Base-by-base conservation (phyloP, 495 filamentous ascomycete species). In the Trichoderma parareesei region DNA sequence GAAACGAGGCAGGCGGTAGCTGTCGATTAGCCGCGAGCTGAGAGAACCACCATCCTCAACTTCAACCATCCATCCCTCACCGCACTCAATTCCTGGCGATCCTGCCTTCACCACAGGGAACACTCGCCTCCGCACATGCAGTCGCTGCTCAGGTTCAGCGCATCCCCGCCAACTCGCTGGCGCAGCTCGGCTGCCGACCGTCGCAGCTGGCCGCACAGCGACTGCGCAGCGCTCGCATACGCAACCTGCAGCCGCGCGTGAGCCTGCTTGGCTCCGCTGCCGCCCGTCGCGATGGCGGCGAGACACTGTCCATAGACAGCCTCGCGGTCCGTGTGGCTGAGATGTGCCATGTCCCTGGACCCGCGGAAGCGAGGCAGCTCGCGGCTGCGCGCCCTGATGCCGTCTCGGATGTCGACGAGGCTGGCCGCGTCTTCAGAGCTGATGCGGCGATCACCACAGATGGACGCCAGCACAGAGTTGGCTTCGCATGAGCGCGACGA, bases 91-190 rank as follows among this genome's bases (percentile, higher is more conserved):
- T 27, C 27, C 27, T 1, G 27, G 27, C 0, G 2, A 49, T 20
- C 46, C 18, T 4, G 18, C 16, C 46, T 20, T 49, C n/a, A 49
- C 46, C 46, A 49, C 18, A 49, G 9, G 8, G 16, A 18, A 9
- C 46, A 49, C 46, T 49, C 46, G 18, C 46, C 46, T 9, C 46
- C 46, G 20, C 46, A 49, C 46, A 49, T 49, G 46, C 46, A 49
- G n/a, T 49, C n/a, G 46, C n/a, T 18, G 46, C 46, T 49, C n/a
- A 49, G 46, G n/a, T 49, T 18, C 8, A 49, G n/a, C 46, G 18
- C 46, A 49, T 49, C 46, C 16, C 8, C 9, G 46, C 46, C 46
- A 49, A 49, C 4, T 3, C 46, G 18, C n/a, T 49, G 46, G 4
- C 46, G 46, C 18, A 49, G 46, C 2, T 49, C 16, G 9, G 46